phyloP scores from a whole-genome alignment of 2,329 filamentous ascomycete genomes.

The Paecilomyces niveus region DNA sequence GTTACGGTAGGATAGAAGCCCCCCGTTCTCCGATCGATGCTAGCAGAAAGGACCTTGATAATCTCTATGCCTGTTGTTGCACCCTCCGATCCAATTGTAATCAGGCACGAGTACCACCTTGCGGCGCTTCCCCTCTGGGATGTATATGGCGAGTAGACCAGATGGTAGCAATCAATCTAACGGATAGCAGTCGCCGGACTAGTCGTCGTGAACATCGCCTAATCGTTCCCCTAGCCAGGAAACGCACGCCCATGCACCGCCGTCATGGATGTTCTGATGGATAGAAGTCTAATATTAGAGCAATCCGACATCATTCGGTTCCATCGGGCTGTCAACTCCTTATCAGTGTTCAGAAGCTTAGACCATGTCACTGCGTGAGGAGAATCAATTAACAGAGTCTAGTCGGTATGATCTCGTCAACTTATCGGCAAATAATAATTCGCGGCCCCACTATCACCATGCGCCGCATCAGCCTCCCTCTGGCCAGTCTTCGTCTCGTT shows the following conservation, averaged over 20 bases:
- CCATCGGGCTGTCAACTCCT: background rate
- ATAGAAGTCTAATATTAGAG: background rate
- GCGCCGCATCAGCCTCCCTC: background rate
- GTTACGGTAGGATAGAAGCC: background rate
- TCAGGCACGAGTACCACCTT: background rate
- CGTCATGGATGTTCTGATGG: background rate
- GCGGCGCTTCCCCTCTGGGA: background rate
- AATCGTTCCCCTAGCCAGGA: background rate
- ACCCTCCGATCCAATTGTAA: background rate
- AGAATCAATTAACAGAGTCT: background rate
- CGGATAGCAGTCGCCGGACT: background rate
- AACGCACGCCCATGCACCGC: background rate
- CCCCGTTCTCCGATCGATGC: background rate
- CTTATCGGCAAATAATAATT: background rate
- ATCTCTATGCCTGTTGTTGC: background rate
- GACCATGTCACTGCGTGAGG: background rate
- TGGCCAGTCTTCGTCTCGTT: background rate
- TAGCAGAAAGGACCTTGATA: background rate
- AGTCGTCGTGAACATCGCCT: background rate
- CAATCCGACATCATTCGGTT: background rate
- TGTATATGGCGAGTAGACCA: too few species aligned
- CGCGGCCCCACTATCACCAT: background rate
- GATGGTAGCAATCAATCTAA: background rate
- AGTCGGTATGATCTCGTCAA: background rate
- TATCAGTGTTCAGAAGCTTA: background rate